phyloP scores from a whole-genome alignment of 2,329 filamentous ascomycete species.

The Colletotrichum costaricense region DNA sequence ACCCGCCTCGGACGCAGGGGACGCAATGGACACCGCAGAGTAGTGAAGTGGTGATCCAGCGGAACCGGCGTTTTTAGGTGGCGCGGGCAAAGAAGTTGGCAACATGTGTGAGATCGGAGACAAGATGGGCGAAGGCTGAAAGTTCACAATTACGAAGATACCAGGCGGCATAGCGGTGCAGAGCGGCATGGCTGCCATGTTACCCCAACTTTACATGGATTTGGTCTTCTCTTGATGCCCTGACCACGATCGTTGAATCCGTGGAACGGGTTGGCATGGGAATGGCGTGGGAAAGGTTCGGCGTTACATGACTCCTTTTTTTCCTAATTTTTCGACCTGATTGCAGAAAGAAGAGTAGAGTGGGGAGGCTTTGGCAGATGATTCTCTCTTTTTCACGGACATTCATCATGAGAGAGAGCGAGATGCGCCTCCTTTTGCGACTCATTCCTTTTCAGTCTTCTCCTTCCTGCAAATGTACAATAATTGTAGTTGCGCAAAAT shows the following conservation, averaged over 20 bases:
- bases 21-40: constrained; percentile 39
- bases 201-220: constrained; percentile 23
- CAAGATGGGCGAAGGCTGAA: constrained; percentile 11
- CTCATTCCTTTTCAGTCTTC: not conserved
- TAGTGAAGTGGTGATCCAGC: constrained; percentile 28
- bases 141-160: constrained; percentile 34
- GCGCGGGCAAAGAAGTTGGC: not conserved
- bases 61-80: not conserved
- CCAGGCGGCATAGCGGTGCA: constrained; percentile 35
- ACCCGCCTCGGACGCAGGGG: constrained; percentile 46
- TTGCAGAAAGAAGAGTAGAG: not conserved
- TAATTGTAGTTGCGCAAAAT: constrained; percentile 20
- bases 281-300: constrained; percentile 24
- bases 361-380: not conserved
- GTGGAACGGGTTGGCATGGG: constrained; percentile 20
- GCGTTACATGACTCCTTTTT: constrained; percentile 34
- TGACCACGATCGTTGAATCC: not conserved
- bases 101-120: not conserved
- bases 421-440: not conserved
- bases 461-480: constrained; percentile 5
- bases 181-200: constrained; percentile 34
- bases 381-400: not conserved
- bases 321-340: not conserved
- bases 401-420: not conserved
- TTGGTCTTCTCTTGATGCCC: constrained; percentile 27